phyloP scores from a whole-genome alignment of 345 rosid species.

The Noccaea bulbosa region DNA sequence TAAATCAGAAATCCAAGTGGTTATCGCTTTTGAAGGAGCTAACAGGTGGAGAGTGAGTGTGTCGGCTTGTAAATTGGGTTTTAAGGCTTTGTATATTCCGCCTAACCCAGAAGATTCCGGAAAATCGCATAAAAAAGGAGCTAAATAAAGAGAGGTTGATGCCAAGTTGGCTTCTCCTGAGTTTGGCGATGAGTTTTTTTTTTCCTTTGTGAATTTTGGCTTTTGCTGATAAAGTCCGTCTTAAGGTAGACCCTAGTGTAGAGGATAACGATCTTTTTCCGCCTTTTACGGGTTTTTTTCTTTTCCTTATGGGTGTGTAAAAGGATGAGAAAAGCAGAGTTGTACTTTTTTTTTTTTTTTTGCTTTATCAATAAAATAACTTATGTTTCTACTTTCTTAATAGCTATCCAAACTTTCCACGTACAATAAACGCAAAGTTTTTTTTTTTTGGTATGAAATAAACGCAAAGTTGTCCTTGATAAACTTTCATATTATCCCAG shows the following conservation, averaged over 20 bases:
- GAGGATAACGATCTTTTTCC: slow-evolving; percentile 47
- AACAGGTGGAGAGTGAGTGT: slow-evolving; percentile 23
- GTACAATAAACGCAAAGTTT: no score
- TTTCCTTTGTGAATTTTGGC: neutral
- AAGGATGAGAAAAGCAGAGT: slow-evolving; percentile 36
- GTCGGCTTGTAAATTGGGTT: slow-evolving; percentile 33
- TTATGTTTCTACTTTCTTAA: neutral
- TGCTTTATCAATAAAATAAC: slow-evolving; percentile 28
- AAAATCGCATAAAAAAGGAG: slow-evolving; percentile 30
- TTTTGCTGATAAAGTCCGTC: neutral
- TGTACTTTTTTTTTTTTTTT: slow-evolving; percentile 19
- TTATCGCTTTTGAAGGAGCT: neutral
- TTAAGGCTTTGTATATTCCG: slow-evolving; percentile 27
- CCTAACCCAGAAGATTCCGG: slow-evolving; percentile 16
- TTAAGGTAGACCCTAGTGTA: slow-evolving; percentile 36
- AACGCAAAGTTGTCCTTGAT: no score
- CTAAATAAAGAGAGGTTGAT: slow-evolving; percentile 19
- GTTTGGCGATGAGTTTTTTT: slow-evolving; percentile 43
- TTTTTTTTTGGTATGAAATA: no score
- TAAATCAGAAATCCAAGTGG: neutral
- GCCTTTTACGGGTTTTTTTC: slow-evolving; percentile 40
- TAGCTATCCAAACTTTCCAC: neutral
- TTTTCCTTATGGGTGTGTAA: slow-evolving; percentile 35
- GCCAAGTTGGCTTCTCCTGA: slow-evolving; percentile 23
- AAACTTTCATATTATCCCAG: no score